A percentile compares a stretch with the other conserved stretches of the same genome.
Evolutionary conservation across 2,329 filamentous ascomycete genomes (phyloP).

Genomic region (Phoma sp.): DNA sequence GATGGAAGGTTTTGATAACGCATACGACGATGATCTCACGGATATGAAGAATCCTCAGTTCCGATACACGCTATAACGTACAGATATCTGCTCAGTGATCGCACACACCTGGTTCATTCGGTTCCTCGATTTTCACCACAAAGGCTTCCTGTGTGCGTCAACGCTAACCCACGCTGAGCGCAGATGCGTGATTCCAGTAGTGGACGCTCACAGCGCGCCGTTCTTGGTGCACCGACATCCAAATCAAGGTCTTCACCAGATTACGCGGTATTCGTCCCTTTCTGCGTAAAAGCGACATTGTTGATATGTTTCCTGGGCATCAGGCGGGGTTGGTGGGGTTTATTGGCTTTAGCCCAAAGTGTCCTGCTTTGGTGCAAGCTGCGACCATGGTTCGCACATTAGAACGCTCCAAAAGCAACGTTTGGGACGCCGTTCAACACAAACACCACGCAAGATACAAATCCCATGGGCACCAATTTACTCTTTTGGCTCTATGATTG

Average conservation of each 20-base stretch:
- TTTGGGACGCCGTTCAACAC: not conserved
- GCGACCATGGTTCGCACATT: slow-evolving; percentile 1
- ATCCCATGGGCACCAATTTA: no score
- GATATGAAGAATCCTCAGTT: slow-evolving; percentile 45
- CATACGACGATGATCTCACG: slow-evolving; percentile 62
- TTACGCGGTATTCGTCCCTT: not conserved
- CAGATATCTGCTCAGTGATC: not conserved
- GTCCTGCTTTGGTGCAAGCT: not conserved
- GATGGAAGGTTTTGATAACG: slow-evolving; percentile 60
- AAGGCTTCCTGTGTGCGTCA: not conserved
- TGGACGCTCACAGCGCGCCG: not conserved
- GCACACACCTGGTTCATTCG: not conserved
- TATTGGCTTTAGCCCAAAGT: not conserved
- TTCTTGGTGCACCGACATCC: not conserved
- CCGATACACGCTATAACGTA: slow-evolving; percentile 23
- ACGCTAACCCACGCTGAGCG: not conserved
- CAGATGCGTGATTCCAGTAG: not conserved
- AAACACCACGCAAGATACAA: not conserved
- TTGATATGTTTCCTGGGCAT: not conserved
- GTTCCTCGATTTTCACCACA: not conserved
- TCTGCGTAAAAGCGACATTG: not conserved
- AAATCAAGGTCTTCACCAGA: not conserved
- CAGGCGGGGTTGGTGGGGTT: not conserved
- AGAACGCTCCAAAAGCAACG: not conserved
- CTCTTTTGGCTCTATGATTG: not conserved